Conservation (phyloP, 129 eudicot species). For the Oenanthe sinensis region DNA sequence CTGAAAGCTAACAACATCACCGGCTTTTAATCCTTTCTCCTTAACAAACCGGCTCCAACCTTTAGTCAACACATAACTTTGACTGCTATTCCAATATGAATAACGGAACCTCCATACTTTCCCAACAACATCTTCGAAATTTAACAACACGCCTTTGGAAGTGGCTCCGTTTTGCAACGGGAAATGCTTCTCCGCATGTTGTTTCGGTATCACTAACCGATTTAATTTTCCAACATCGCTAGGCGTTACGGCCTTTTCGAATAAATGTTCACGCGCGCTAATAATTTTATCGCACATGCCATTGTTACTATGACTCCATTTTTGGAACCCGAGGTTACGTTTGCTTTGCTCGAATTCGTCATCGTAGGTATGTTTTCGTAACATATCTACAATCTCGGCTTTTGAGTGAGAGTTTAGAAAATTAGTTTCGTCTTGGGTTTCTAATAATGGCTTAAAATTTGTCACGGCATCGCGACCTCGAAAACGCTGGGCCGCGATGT, state of each 20-base stretch:
- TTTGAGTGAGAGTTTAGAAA: conserved; percentile 65
- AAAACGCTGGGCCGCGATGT: conserved; percentile 74
- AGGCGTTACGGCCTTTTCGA: conserved; percentile 79
- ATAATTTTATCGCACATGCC: background rate
- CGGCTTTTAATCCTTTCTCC: conserved; percentile 75
- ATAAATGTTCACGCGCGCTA: conserved; percentile 43
- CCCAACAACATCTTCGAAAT: conserved; percentile 63
- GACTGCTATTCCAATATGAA: conserved; percentile 92
- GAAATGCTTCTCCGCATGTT: conserved; percentile 87
- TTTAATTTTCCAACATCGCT: conserved; percentile 89
- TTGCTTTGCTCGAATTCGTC: conserved; percentile 75
- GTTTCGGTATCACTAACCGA: conserved; percentile 83
- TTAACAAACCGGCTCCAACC: conserved; percentile 98
- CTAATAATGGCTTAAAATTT: conserved; percentile 52
- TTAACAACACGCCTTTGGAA: conserved; percentile 65
- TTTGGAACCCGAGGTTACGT: background rate
- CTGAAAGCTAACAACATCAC: conserved; percentile 70
- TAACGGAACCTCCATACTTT: conserved; percentile 93
- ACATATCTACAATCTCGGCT: conserved; percentile 88
- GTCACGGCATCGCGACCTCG: conserved; percentile 93
- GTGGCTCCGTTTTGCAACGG: conserved; percentile 57
- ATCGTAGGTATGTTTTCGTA: conserved; percentile 71
- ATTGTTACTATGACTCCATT: background rate
- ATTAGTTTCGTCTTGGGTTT: conserved; percentile 24
- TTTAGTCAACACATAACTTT: conserved; percentile 81